Evolutionary conservation across 2,329 filamentous ascomycete genomes (phyloP), one percentile per base, ranked within the genome.

Genomic region (Aureobasidium melanogenum): DNA sequence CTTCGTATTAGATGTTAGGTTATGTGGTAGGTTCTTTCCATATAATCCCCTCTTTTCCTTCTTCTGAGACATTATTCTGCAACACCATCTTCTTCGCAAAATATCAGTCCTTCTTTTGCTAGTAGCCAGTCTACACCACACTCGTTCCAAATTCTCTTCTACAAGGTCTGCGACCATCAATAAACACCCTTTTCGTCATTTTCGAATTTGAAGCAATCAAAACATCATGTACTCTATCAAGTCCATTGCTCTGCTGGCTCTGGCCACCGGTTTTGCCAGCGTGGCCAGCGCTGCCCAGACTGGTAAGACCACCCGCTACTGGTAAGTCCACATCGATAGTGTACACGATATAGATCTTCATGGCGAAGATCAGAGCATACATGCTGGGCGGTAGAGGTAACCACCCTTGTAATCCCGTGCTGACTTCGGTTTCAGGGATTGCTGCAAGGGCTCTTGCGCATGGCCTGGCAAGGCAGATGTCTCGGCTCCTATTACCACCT

Each of bases 381-480:
- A n/a, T 22, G 39, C n/a, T 19, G 12, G 2, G n/a, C 14, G 3
- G 39, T 22, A 2, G n/a, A 43, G 22, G 10, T 14, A 5, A 19
- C 22, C 39, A 10, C 19, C 19, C 14, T 24, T 15, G 14, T 47
- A n/a, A 9, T 1, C 17, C 14, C 6, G 28, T n/a, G 22, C 43
- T 30, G 15, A 47, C 43, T 28, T 28, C 8, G 7, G 14, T 8
- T 28, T 14, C 5, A 47, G 43, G 81, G 86, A 88, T 71, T 88
- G 86, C 76, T 88, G 86, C 76, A 89, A 89, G 77, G 82, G 85
- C 26, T 86, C 83, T 22, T 88, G 85, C 70, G 77, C 78, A 3
- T 80, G 85, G 85, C 70, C 76, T 14, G 78, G 72, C 59, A 87
- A 87, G 71, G 82, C 80, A 15, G 64, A 76, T 43, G 77, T 84